phyloP scores from a whole-genome alignment of 768 basidiomycete species.

The Cyclocybe cylindracea region DNA sequence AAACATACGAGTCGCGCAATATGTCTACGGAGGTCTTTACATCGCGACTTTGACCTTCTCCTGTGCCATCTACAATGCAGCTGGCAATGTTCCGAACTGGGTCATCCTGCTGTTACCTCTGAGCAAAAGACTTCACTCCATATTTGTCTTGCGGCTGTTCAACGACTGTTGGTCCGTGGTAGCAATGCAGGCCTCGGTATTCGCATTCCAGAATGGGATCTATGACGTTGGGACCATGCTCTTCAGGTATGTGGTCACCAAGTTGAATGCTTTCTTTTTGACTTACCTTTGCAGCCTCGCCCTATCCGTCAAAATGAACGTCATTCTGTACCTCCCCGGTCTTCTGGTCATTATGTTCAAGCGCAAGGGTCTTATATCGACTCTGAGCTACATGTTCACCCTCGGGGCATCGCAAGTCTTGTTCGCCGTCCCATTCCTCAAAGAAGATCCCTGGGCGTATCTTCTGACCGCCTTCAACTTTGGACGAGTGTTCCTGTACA shows the following conservation, averaged over 20 bases:
- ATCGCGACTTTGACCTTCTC: conserved; percentile 62
- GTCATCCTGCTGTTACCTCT: conserved; percentile 69
- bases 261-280: neutral
- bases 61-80: conserved; percentile 66
- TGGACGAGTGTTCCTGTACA: conserved; percentile 84
- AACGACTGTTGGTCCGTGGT: conserved; percentile 91
- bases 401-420: conserved; percentile 54
- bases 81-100: conserved; percentile 71
- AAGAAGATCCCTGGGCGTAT: conserved; percentile 62
- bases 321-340: conserved; percentile 87
- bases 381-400: conserved; percentile 50
- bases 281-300: conserved; percentile 53
- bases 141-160: conserved; percentile 89
- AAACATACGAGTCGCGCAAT: conserved; percentile 67
- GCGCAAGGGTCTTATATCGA: conserved; percentile 57
- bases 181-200: conserved; percentile 63
- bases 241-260: conserved; percentile 59
- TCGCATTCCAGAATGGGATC: conserved; percentile 59
- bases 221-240: conserved; percentile 67
- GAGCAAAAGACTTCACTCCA: conserved; percentile 93
- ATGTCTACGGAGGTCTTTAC: conserved; percentile 79
- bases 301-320: conserved; percentile 94
- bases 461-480: conserved; percentile 81
- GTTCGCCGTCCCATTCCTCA: conserved; percentile 73
- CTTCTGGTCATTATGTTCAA: conserved; percentile 82